Evolutionary conservation across 495 filamentous ascomycete species (phyloP), one percentile per base, ranked within the genome.

Genomic region (Talaromyces trachyspermus): DNA sequence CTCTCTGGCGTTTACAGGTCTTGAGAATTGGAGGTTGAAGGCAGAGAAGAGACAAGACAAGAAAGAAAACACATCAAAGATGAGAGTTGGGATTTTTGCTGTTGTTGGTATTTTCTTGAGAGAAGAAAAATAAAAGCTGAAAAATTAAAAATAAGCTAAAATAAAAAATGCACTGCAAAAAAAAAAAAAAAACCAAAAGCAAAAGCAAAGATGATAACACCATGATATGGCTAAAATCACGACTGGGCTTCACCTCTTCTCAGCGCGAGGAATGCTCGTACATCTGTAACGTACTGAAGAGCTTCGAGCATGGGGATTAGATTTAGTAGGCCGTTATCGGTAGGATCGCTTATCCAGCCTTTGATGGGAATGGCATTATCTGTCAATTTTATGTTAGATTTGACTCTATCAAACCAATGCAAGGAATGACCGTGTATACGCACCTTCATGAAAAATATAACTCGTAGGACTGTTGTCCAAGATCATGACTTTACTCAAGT

Each of bases 371-470:
- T 92, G 43, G 88, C 88, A 65, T 95, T 98, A 68, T 98, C 92
- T 55, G 62, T 62, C 15, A 6, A 56, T 3, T 26, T 23, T 25
- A 14, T 4, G 35, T 48, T 12, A 48, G 45, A 14, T 17, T 25
- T 4, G 12, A n/a, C 12, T 24, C 32, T 3, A 18, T 7, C 20
- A 27, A 43, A 23, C 18, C 25, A 49, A 8, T 43, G 39, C 23
- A 4, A n/a, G 15, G 29, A 7, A 6, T 15, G n/a, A 26, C 24
- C 14, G 5, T 2, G n/a, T 29, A 46, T 20, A 14, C 40, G 18
- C 62, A 95, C 92, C 94, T 80, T 95, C 88, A 61, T 98, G 92
- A 71, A 98, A 98, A 70, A 95, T 88, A 64, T 98, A 98, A 67
- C 90, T 95, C 73, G 95, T 81, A 11, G 92, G 94, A 60, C 89